These are phyloP conservation scores for Penicillium sclerotiorum DNA, from an alignment of 2,329 filamentous ascomycete species.

Conservation along the genomic window DNA sequence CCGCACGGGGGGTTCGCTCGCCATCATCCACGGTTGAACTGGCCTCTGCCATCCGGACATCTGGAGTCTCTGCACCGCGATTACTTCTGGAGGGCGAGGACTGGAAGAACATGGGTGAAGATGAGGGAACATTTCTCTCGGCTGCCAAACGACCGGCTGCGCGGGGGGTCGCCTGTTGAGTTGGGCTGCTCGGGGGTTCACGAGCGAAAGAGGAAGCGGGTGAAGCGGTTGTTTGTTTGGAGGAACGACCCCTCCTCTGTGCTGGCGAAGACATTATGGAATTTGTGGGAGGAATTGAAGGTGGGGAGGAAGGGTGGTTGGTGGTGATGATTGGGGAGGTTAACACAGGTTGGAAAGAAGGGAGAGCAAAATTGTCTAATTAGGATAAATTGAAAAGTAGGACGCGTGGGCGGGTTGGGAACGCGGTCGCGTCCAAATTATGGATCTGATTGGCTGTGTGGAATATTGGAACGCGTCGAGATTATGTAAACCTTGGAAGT, in stretches of 20 bases:
- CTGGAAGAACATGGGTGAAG: slow-evolving; percentile 79
- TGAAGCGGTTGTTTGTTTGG: slow-evolving; percentile 45
- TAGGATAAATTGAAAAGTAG: slow-evolving; percentile 5
- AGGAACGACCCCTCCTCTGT: slow-evolving; percentile 44
- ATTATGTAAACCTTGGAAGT: background rate
- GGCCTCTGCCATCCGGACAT: slow-evolving; percentile 46
- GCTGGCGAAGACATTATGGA: slow-evolving; percentile 48
- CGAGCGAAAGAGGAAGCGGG: slow-evolving; percentile 36
- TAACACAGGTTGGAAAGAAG: slow-evolving; percentile 20
- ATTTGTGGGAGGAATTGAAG: slow-evolving; percentile 10
- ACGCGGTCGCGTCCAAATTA: slow-evolving; percentile 32
- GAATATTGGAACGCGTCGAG: slow-evolving; percentile 19
- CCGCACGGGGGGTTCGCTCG: slow-evolving; percentile 47
- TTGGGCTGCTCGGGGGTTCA: slow-evolving; percentile 38
- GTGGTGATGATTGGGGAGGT: slow-evolving; percentile 19
- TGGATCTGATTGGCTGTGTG: slow-evolving; percentile 25
- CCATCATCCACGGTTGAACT: slow-evolving; percentile 53
- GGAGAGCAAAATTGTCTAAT: slow-evolving; percentile 25
- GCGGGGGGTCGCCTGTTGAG: slow-evolving; percentile 49
- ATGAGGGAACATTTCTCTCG: slow-evolving; percentile 56
- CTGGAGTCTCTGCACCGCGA: slow-evolving; percentile 42
- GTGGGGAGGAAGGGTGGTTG: slow-evolving; percentile 6
- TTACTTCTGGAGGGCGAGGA: slow-evolving; percentile 59
- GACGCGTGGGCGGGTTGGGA: slow-evolving; percentile 23
- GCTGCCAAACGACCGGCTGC: slow-evolving; percentile 46